Conservation (phyloP, 2,329 filamentous ascomycete genomes). For the Sporothrix inflata region DNA sequence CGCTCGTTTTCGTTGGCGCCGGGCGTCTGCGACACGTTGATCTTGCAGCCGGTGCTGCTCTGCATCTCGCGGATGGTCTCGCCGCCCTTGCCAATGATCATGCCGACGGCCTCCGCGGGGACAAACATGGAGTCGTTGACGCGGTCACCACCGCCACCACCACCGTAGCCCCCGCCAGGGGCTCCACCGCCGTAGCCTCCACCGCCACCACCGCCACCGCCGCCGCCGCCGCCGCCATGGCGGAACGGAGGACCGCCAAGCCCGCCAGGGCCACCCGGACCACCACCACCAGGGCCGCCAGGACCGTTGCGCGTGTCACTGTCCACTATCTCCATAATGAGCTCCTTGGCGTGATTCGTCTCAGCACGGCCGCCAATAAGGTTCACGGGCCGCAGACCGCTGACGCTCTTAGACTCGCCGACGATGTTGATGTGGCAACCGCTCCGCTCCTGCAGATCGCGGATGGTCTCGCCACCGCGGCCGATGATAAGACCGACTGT, state of each 20-base stretch:
- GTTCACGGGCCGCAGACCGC: conserved; percentile 86
- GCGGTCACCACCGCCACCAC: conserved; percentile 61
- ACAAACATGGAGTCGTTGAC: conserved; percentile 82
- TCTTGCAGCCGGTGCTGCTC: conserved; percentile 84
- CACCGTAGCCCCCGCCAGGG: conserved; percentile 45
- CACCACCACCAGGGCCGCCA: conserved; percentile 29
- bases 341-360: conserved; percentile 76
- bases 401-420: conserved; percentile 88
- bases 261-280: conserved; percentile 1
- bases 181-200: conserved; percentile 40
- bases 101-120: conserved; percentile 87
- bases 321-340: conserved; percentile 93
- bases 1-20: conserved; percentile 78
- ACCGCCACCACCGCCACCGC: conserved; percentile 42
- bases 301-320: conserved; percentile 71
- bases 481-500: conserved; percentile 93
- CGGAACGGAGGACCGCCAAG: conserved; percentile 34
- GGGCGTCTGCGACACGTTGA: conserved; percentile 84
- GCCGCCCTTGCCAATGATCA: conserved; percentile 95
- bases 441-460: conserved; percentile 86
- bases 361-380: conserved; percentile 79
- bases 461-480: conserved; percentile 90
- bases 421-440: conserved; percentile 97
- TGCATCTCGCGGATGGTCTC: conserved; percentile 97
- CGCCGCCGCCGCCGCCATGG: conserved; percentile 44